Evolutionary conservation across 2,329 filamentous ascomycete species (phyloP).

Genomic region (Colletotrichum sp.): DNA sequence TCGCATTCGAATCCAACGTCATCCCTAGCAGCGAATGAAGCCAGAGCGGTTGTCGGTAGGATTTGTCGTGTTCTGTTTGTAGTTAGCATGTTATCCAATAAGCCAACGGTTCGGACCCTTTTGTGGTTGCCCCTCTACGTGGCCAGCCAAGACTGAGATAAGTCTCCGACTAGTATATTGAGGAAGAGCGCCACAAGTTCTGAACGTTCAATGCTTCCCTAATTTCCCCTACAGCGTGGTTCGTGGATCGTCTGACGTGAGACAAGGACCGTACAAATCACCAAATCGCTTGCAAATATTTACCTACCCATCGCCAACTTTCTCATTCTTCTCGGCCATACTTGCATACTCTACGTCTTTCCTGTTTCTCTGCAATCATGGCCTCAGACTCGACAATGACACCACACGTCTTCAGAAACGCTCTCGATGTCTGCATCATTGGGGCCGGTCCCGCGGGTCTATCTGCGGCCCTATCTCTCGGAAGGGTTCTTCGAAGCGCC

Average conservation of each 20-base stretch:
- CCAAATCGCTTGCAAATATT: background rate
- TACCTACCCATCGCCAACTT: background rate
- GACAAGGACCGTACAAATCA: background rate
- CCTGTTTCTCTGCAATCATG: background rate
- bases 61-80: background rate
- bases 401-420: background rate
- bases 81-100: background rate
- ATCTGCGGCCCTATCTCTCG: background rate
- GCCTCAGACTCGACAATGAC: background rate
- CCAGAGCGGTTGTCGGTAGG: background rate
- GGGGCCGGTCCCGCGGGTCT: background rate
- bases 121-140: background rate
- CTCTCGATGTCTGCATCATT: background rate
- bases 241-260: background rate
- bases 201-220: background rate
- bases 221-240: rapidly evolving
- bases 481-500: background rate
- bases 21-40: background rate
- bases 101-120: background rate
- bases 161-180: background rate
- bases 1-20: background rate
- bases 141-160: background rate
- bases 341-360: background rate
- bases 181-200: background rate
- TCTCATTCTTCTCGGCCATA: background rate